Evolutionary conservation across 441 rosid genomes (phyloP).

Genomic region (Omphalea diandra): DNA sequence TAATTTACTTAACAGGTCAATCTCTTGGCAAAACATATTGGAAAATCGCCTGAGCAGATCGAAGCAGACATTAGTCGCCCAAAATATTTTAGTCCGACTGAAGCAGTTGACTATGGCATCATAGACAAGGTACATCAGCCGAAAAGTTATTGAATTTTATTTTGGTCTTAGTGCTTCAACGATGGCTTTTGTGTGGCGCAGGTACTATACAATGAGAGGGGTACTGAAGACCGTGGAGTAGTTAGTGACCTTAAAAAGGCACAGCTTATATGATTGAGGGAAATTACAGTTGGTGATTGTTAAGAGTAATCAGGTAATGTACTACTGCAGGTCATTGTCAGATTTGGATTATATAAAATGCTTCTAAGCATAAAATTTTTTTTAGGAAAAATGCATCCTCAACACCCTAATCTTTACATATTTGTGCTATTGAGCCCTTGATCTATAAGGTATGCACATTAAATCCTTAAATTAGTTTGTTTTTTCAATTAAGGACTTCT

Average conservation of each 20-base stretch:
- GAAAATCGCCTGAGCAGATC: constrained; percentile 76
- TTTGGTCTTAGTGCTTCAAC: constrained; percentile 8
- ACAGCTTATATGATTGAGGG: constrained; percentile 37
- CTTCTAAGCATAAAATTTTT: background rate
- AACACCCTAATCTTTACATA: too few species aligned
- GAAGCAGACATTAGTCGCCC: constrained; percentile 81
- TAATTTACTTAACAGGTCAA: constrained; percentile 48
- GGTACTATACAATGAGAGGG: constrained; percentile 72
- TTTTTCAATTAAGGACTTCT: too few species aligned
- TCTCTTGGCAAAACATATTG: constrained; percentile 64
- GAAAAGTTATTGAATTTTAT: background rate
- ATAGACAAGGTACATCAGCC: constrained; percentile 68
- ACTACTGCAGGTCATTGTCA: constrained; percentile 14
- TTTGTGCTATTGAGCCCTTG: too few species aligned
- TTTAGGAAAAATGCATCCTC: too few species aligned
- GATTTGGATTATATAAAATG: constrained; percentile 14
- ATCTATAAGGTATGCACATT: too few species aligned
- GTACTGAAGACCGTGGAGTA: constrained; percentile 64
- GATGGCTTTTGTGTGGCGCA: constrained; percentile 27
- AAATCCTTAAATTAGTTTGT: too few species aligned
- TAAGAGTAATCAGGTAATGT: constrained; percentile 26
- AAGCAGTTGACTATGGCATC: constrained; percentile 93
- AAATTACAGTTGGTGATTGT: constrained; percentile 10
- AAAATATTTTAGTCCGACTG: constrained; percentile 88
- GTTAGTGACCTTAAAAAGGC: constrained; percentile 73